Conservation (phyloP, 768 basidiomycete genomes). For the Pleurotus cornucopiae region DNA sequence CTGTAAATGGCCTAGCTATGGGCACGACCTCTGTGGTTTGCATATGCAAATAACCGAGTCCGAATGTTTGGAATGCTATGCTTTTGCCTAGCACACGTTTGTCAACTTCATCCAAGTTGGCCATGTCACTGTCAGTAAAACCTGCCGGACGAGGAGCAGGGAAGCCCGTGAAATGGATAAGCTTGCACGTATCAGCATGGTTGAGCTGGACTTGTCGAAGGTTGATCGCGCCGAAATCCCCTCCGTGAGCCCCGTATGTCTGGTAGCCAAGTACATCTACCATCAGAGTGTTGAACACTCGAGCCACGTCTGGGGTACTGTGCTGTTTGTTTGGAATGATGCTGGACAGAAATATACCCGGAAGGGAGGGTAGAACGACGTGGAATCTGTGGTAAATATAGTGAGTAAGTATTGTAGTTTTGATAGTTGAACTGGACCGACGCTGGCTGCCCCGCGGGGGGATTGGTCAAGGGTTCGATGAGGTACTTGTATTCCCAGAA, state of each 20-base stretch:
- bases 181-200: neutral
- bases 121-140: neutral
- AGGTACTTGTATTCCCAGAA: constrained; percentile 6
- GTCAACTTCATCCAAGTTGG: neutral
- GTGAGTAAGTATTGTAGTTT: neutral
- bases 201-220: constrained; percentile 5
- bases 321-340: constrained; percentile 1
- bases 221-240: constrained; percentile 8
- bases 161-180: constrained; percentile 3
- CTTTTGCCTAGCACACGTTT: neutral
- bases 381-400: neutral
- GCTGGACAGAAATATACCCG: constrained; percentile 6
- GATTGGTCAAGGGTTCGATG: constrained; percentile 2
- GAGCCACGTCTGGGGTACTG: constrained; percentile 4
- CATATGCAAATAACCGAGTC: neutral
- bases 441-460: constrained; percentile 1
- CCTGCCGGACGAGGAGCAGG: constrained; percentile 1
- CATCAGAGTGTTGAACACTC: constrained; percentile 7
- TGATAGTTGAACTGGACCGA: neutral
- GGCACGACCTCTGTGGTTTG: neutral
- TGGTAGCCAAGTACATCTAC: constrained; percentile 7
- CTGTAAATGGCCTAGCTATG: neutral
- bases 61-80: neutral
- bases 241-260: constrained; percentile 7
- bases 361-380: constrained; percentile 9